Evolutionary conservation across 73 alveolate genomes (phyloP).

Genomic region (Blepharisma japonicum): DNA sequence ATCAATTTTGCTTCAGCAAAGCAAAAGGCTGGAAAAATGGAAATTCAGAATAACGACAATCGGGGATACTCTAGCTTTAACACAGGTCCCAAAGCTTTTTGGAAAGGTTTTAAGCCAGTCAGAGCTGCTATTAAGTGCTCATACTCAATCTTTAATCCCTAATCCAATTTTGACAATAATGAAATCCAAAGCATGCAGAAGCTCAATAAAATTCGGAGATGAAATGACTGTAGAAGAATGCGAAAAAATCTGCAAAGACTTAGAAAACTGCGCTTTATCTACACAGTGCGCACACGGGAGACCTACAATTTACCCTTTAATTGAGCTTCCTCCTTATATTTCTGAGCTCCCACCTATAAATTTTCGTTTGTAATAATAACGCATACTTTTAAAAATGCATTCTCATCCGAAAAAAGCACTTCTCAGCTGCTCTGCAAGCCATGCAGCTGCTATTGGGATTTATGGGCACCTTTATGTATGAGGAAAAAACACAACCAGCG

Average conservation of each 20-base stretch:
- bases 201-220: conserved; percentile 16
- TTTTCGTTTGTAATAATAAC: no score
- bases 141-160: not conserved
- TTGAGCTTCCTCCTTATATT: not conserved
- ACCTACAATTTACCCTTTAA: conserved; percentile 14
- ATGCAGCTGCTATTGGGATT: conserved; percentile 20
- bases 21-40: not conserved
- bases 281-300: conserved; percentile 25
- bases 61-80: not conserved
- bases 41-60: not conserved
- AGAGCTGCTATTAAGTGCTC: conserved; percentile 4
- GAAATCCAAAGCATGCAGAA: conserved; percentile 24
- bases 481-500: not conserved
- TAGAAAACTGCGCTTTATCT: not conserved
- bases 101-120: not conserved
- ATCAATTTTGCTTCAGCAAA: not conserved
- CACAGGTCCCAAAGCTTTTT: not conserved
- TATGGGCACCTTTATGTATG: conserved; percentile 22
- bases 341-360: not conserved
- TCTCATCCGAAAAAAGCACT: not conserved
- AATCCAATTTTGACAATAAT: not conserved
- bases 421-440: not conserved
- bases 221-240: not conserved
- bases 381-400: no score
- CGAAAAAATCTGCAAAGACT: not conserved